A percentile compares a stretch with the other conserved stretches of the same genome.
Evolutionary conservation across 495 filamentous ascomycete genomes (phyloP).

Genomic region (Penicillium egyptiacum): DNA sequence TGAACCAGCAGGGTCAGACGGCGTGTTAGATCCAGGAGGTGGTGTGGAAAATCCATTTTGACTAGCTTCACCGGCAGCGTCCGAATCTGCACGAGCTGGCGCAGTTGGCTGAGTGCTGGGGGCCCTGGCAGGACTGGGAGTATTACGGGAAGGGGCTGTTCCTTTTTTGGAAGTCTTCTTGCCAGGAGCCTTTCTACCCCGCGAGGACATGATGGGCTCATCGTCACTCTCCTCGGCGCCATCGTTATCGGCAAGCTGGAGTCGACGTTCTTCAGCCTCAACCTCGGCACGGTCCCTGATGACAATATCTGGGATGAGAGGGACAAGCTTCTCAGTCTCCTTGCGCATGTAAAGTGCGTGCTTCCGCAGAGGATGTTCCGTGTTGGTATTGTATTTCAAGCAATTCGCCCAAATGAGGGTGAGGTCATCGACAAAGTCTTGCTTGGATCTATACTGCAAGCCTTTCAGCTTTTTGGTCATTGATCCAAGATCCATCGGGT

Average conservation of each 20-base stretch:
- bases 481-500: conserved; percentile 95
- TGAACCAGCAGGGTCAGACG: conserved; percentile 68
- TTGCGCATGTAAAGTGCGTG: conserved; percentile 96
- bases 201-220: conserved; percentile 96
- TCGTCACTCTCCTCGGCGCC: conserved; percentile 91
- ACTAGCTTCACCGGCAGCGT: conserved; percentile 64
- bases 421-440: conserved; percentile 89
- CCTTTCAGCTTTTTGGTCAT: conserved; percentile 98
- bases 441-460: conserved; percentile 85
- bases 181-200: conserved; percentile 84
- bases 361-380: conserved; percentile 81
- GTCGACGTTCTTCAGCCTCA: conserved; percentile 89
- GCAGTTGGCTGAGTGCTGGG: conserved; percentile 53
- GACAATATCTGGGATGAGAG: conserved; percentile 88
- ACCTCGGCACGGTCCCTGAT: conserved; percentile 91
- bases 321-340: conserved; percentile 92
- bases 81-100: conserved; percentile 60
- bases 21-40: conserved; percentile 72
- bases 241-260: conserved; percentile 73
- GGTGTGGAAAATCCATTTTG: conserved; percentile 83
- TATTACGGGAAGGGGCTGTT: conserved; percentile 68
- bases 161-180: conserved; percentile 74
- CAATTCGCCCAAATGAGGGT: conserved; percentile 97
- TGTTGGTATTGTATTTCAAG: conserved; percentile 89
- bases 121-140: conserved; percentile 64